Evolutionary conservation across 805 yeast species (phyloP), one percentile per base, ranked within the genome.

Genomic region (Yarrowia yakushimensis): DNA sequence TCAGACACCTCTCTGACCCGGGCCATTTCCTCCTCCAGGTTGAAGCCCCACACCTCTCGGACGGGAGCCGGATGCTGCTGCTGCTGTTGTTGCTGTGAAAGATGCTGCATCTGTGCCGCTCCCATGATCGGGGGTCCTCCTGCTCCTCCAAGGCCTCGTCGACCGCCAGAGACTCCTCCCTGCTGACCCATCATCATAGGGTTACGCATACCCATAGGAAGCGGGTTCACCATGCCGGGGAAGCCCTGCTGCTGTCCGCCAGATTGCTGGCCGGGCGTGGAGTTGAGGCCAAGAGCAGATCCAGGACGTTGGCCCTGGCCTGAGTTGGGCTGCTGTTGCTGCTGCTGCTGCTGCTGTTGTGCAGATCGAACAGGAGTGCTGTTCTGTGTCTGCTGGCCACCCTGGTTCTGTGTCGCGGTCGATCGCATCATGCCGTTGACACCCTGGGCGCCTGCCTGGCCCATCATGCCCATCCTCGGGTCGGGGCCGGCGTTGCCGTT

Each of bases 21-120:
- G 17, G 73, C 72, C 74, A 78, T 72, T 65, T 75, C 78, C 64
- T 74, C 74, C 57, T 73, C 74, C 59, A 77, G 69, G 64, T 78
- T 79, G 69, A 76, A 69, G 43, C 66, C 67, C 81, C 81, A 78
- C 18, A 78, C 81, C 34, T 59, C 62, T 17, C 54, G 54, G 12
- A 59, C 43, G 23, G 61, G 61, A 9, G 48, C 48, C 17, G 37
- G 43, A 41, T 39, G 61, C 61, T 52, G 59, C 43, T 36, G 43
- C 39, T 37, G 60, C 42, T 52, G 60, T 12, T 39, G 46, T 30
- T 39, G 46, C 48, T 41, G 48, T 37, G 46, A 41, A 28, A 39
- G 61, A 55, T 39, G 59, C 59, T 55, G 61, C 48, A 39, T 37
- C 48, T 39, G 46, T n/a, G 34, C 36, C 36, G 48, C 48, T 43